phyloP scores from a whole-genome alignment of 805 yeast genomes.

The Lachancea sp. region DNA sequence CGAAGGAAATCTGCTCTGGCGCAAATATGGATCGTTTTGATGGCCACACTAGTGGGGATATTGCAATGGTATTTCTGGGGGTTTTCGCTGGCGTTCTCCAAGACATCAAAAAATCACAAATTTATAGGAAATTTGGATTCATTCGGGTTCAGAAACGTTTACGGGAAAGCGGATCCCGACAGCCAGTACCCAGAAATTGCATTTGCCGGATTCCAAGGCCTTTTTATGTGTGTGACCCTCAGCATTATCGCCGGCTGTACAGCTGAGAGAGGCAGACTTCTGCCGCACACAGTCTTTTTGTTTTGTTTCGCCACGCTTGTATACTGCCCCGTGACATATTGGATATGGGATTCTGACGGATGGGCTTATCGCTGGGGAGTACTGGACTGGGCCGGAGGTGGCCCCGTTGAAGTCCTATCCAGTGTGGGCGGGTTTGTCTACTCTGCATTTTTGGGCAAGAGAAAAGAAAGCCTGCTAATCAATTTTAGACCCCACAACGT shows the following conservation, averaged over 20 bases:
- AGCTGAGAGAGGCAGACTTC: conserved; percentile 86
- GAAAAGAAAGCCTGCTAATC: conserved; percentile 68
- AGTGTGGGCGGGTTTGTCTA: conserved; percentile 89
- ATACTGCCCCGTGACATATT: conserved; percentile 89
- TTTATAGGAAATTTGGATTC: conserved; percentile 82
- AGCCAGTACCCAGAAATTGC: conserved; percentile 71
- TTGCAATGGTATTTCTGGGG: conserved; percentile 99
- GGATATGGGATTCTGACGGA: conserved; percentile 92
- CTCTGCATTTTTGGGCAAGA: conserved; percentile 71
- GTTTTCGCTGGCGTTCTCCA: conserved; percentile 82
- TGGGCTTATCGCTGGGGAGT: conserved; percentile 94
- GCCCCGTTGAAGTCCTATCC: conserved; percentile 88
- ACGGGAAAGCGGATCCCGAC: conserved; percentile 38
- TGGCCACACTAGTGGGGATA: conserved; percentile 65
- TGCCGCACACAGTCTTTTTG: conserved; percentile 75
- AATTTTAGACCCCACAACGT: conserved; percentile 95
- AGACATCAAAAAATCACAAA: conserved; percentile 63
- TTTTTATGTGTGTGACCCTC: conserved; percentile 86
- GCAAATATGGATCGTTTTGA: conserved; percentile 72
- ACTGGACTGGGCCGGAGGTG: conserved; percentile 96
- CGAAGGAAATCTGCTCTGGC: conserved; percentile 85
- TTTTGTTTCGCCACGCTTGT: conserved; percentile 89
- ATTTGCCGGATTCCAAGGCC: conserved; percentile 81
- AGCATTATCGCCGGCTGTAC: conserved; percentile 89
- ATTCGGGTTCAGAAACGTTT: conserved; percentile 73